phyloP scores from a whole-genome alignment of 2,329 filamentous ascomycete genomes.

The Diplodia scrobiculata region DNA sequence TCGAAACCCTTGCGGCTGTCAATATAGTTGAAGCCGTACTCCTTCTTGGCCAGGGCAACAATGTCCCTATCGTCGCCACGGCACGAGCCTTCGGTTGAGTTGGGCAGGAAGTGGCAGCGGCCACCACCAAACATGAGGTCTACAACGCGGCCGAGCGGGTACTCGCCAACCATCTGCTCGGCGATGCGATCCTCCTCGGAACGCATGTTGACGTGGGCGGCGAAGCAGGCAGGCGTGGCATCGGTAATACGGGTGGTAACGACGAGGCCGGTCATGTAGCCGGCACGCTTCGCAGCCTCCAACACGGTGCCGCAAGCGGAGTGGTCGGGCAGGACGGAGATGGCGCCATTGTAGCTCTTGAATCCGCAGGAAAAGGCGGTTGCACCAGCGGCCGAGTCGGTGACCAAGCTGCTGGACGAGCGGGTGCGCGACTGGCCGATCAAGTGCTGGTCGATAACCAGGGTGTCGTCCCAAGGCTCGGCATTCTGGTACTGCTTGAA shows the following conservation, averaged over 20 bases:
- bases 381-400: constrained; percentile 93
- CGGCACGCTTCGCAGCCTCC: constrained; percentile 88
- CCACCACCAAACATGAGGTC: constrained; percentile 94
- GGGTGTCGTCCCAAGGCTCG: constrained; percentile 71
- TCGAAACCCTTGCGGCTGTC: constrained; percentile 75
- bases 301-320: constrained; percentile 88
- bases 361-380: constrained; percentile 90
- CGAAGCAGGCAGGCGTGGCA: constrained; percentile 94
- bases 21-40: constrained; percentile 76
- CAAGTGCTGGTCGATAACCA: constrained; percentile 82
- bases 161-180: constrained; percentile 84
- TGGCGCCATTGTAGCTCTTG: constrained; percentile 97
- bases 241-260: constrained; percentile 95
- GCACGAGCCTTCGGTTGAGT: constrained; percentile 78
- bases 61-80: constrained; percentile 77
- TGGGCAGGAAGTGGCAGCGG: constrained; percentile 88
- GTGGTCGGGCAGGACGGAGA: constrained; percentile 81
- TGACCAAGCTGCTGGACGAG: constrained; percentile 81
- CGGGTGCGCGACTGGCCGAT: constrained; percentile 88
- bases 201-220: constrained; percentile 78
- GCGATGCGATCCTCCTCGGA: constrained; percentile 88
- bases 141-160: constrained; percentile 81
- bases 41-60: constrained; percentile 69
- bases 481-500: constrained; percentile 77
- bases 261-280: constrained; percentile 89